Conservation (phyloP, 768 basidiomycete species). For the Mycena rebaudengoi region DNA sequence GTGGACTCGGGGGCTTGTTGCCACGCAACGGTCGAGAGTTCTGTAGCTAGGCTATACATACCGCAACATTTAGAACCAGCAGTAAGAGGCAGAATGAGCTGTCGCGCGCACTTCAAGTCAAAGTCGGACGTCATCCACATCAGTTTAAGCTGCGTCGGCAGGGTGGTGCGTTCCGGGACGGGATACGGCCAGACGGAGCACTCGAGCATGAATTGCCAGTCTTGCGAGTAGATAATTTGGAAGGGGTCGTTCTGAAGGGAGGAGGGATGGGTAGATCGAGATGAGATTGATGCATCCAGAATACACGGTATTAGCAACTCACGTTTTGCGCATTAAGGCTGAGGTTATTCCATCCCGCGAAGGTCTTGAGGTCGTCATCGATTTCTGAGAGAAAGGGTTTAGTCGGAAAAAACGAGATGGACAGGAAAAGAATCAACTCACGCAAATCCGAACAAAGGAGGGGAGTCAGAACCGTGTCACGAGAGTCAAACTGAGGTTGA, state of each 20-base stretch:
- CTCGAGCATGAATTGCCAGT: not conserved
- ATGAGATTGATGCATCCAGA: not conserved
- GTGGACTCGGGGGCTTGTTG: slow-evolving; percentile 19
- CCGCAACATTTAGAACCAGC: not conserved
- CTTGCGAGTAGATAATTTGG: not conserved
- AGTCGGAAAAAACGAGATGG: not conserved
- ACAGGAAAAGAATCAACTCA: not conserved
- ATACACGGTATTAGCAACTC: not conserved
- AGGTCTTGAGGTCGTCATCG: not conserved
- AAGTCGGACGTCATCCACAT: no score
- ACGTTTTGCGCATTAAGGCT: not conserved
- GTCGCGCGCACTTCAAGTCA: slow-evolving; percentile 6
- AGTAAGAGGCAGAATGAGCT: not conserved
- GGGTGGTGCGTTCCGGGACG: not conserved
- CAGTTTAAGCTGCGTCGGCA: not conserved
- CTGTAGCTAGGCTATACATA: slow-evolving; percentile 18
- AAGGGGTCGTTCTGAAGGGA: not conserved
- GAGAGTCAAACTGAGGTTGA: not conserved
- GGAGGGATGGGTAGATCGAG: not conserved
- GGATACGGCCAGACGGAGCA: slow-evolving; percentile 9
- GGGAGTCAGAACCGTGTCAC: not conserved
- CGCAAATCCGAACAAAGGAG: not conserved
- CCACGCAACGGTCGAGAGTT: slow-evolving; percentile 21
- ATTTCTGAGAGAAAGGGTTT: not conserved
- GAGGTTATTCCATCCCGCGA: not conserved